Evolutionary conservation across 1,284 basidiomycete species (phyloP), one percentile per base, ranked within the genome.

Genomic region (Tranzscheliella williamsii): DNA sequence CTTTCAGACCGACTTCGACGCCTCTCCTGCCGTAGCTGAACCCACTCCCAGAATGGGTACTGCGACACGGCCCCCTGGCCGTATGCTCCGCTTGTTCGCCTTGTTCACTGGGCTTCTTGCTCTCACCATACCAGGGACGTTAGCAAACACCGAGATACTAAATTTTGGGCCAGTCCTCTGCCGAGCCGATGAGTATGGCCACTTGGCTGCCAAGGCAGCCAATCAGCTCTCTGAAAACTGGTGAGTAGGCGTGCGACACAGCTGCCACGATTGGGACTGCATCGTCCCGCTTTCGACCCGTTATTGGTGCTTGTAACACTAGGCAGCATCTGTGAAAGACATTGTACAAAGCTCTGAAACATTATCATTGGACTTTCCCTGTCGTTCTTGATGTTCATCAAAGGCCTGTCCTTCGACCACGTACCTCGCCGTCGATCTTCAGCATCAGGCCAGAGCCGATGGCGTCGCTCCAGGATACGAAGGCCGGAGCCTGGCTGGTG

Each of bases 121-220:
- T 1, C 15, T 67, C 20, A 32, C 43, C n/a, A 17, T 12, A 1
- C 11, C 29, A 5, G 54, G 42, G 0, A 55, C 48, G 3, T 33
- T 58, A 24, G 66, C 43, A 0, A 68, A 68, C 29, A 68, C 61
- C 24, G 62, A 66, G 53, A 66, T 68, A 12, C 22, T 36, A 21
- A 68, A 66, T 38, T 55, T 65, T 38, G 66, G 66, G 2, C 62
- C 66, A 1, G 48, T 62, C 27, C 42, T 65, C 4, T 68, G 66
- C 26, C 40, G 57, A 22, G 66, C 62, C 1, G 66, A 68, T 17
- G 53, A 68, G 37, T 57, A 60, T 26, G 66, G 66, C 5, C 62
- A 68, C 51, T 30, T 68, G 36, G 61, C 62, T 13, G 49, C 42
- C 2, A 66, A 46, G 39, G 66, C 66, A 34, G 66, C 66, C 9